Conservation (phyloP, 73 alveolate genomes). For the Tetrahymena borealis region DNA sequence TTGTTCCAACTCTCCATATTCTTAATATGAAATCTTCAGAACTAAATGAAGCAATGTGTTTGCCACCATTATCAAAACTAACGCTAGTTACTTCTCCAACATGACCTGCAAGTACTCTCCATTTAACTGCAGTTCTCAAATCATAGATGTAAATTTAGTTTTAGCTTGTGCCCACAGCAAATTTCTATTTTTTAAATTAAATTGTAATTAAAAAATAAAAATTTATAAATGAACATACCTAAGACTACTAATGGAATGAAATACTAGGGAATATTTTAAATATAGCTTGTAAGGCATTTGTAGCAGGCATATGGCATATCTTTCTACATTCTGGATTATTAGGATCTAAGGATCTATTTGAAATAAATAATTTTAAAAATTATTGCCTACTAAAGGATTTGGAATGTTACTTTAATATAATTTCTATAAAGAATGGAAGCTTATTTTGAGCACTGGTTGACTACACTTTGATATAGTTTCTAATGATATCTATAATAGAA, state of each 20-base stretch:
- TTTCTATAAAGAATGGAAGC: conserved; percentile 28
- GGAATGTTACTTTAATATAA: background rate
- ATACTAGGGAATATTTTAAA: conserved; percentile 23
- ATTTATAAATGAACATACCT: background rate
- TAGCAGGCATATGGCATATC: conserved; percentile 29
- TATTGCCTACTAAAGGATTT: background rate
- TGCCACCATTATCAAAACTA: conserved; percentile 25
- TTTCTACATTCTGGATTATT: conserved; percentile 36
- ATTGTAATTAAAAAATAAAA: background rate
- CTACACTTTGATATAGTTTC: conserved; percentile 20
- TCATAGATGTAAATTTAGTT: conserved; percentile 25
- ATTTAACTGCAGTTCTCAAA: conserved; percentile 38
- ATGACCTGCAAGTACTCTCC: conserved; percentile 45
- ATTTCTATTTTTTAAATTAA: background rate
- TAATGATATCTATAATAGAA: conserved; percentile 27
- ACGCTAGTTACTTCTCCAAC: conserved; percentile 22
- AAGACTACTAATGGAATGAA: conserved; percentile 22
- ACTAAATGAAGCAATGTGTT: conserved; percentile 23
- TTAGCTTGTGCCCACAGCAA: conserved; percentile 30
- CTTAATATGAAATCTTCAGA: conserved; percentile 22
- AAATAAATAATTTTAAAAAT: background rate
- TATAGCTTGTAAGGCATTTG: conserved; percentile 20
- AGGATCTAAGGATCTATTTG: conserved; percentile 30
- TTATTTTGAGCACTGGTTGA: background rate
- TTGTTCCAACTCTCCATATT: conserved; percentile 35